Evolutionary conservation across 805 yeast genomes (phyloP), one percentile per base, ranked within the genome.

Genomic region (Saccharomyces kudriavzevii): DNA sequence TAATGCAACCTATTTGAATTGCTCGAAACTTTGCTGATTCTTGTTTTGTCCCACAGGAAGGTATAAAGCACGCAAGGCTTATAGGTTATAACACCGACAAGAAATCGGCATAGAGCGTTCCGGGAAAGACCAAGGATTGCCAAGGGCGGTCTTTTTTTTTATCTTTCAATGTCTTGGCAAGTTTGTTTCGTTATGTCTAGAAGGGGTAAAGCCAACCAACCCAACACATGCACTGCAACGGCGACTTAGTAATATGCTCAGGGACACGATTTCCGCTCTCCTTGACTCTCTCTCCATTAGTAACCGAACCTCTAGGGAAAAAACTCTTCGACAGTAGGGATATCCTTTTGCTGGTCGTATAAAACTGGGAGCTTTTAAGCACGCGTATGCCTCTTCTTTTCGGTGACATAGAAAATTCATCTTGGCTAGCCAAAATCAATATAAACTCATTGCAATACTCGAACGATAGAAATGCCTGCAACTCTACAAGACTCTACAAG

Each of bases 401-500:
- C 8, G 11, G 24, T 9, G 2, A 11, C 8, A 10, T 17, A 17
- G 8, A 6, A 17, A 2, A 6, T 35, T 10, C 13, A 35, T 17
- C 3, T 35, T 13, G 17, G 43, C 22, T 8, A 35, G 24, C 35
- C 14, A 30, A n/a, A 35, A 2, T 35, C 17, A 2, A 17, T 8
- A 35, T 17, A 35, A 10, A 22, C 3, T 20, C 11, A 17, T n/a
- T 20, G 4, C 43, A 1, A 35, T 2, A 35, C 10, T 6, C n/a
- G n/a, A n/a, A 17, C n/a, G 17, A 30, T 28, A 30, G 17, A 17
- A 35, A 35, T 35, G 43, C 11, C 43, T 30, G 30, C 54, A 10
- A 50, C 55, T 28, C 45, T 56, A 35, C 56, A 56, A 40, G 58
- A 59, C 51, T 53, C 53, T 52, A 47, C 59, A 13, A 51, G 55